These are phyloP conservation scores for Skeletonema marinoi DNA, from an alignment of 108 stramenopile genomes.

Conservation along the genomic window DNA sequence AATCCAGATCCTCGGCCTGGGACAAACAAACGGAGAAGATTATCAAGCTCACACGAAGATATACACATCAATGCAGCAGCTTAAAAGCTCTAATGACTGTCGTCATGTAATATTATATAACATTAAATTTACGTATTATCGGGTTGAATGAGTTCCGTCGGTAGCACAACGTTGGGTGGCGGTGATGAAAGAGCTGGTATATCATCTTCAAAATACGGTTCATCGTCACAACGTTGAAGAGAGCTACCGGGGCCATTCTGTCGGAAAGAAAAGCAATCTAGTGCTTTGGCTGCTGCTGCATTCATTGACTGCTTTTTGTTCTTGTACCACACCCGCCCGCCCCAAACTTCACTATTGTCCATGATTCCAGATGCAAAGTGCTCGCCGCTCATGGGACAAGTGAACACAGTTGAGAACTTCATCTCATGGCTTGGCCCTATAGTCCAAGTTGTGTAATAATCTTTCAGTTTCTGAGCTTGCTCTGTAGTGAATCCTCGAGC, in stretches of 20 bases:
- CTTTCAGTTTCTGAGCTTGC: neutral
- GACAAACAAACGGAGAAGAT: neutral
- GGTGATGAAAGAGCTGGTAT: neutral
- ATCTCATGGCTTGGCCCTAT: neutral
- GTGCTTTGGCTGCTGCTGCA: constrained; percentile 1
- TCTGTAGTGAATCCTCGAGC: neutral
- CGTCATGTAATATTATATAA: neutral
- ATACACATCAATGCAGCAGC: too few relatives aligned
- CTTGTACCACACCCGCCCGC: constrained; percentile 2
- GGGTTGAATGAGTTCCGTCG: neutral
- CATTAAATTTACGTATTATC: neutral
- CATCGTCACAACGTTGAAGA: neutral
- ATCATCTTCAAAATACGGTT: neutral
- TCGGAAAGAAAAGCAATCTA: constrained; percentile 2
- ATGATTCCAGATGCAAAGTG: constrained; percentile 3
- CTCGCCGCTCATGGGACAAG: constrained; percentile 8
- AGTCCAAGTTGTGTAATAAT: neutral
- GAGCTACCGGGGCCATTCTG: neutral
- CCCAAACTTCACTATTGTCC: neutral
- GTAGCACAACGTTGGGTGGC: neutral
- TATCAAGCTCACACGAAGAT: neutral
- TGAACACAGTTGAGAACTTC: constrained; percentile 2
- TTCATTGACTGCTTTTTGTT: neutral
- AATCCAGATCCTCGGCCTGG: neutral
- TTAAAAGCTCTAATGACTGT: too few relatives aligned